These are phyloP conservation scores for Pharnaceum exiguum DNA, from an alignment of 148 eudicot species.

Conservation along the genomic window DNA sequence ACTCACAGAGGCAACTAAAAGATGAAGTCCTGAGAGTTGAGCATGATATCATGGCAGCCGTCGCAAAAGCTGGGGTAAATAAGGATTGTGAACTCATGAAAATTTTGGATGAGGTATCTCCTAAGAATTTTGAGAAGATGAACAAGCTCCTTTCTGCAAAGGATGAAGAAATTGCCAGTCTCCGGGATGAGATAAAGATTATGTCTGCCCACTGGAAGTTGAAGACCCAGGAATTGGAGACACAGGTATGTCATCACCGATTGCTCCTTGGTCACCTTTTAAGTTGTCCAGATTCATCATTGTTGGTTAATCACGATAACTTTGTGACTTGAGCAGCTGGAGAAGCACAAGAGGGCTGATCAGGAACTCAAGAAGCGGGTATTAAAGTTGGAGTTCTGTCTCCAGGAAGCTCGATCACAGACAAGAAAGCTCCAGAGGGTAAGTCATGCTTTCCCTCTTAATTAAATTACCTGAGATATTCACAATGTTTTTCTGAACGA, in stretches of 20 bases:
- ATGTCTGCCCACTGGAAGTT: constrained; percentile 91
- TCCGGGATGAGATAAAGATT: constrained; percentile 68
- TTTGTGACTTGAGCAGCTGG: constrained; percentile 42
- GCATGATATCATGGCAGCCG: constrained; percentile 82
- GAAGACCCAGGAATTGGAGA: constrained; percentile 74
- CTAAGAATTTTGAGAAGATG: constrained; percentile 68
- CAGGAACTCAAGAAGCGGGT: constrained; percentile 91
- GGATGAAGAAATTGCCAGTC: constrained; percentile 71
- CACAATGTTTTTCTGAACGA: background rate
- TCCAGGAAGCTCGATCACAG: constrained; percentile 94
- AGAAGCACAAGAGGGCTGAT: constrained; percentile 76
- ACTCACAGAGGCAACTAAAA: constrained; percentile 76
- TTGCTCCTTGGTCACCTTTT: background rate
- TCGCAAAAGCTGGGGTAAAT: constrained; percentile 55
- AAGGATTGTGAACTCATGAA: constrained; percentile 70
- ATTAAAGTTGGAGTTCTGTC: constrained; percentile 87
- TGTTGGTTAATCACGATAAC: background rate
- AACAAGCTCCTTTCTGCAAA: constrained; percentile 60
- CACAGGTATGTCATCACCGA: constrained; percentile 48
- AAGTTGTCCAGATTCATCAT: background rate
- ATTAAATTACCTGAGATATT: background rate
- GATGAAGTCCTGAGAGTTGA: constrained; percentile 80
- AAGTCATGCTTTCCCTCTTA: constrained; percentile 3
- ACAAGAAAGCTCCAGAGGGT: constrained; percentile 95
- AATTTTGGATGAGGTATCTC: constrained; percentile 72